These are phyloP conservation scores for Patellifolia procumbens DNA, from an alignment of 179 eudicot genomes.

Conservation along the genomic window DNA sequence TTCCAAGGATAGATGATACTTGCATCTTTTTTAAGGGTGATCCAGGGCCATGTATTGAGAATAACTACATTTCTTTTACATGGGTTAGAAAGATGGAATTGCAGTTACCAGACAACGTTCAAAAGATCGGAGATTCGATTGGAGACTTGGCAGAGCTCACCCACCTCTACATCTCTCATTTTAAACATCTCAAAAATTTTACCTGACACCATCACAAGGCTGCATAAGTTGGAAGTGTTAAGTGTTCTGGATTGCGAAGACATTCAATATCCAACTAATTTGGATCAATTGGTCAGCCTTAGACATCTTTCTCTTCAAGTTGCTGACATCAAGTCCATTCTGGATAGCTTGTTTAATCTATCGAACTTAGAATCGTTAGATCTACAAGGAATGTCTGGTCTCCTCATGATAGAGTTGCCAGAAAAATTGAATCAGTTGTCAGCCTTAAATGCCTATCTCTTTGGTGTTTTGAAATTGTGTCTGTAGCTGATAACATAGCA, in stretches of 20 bases:
- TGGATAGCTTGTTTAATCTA: not conserved
- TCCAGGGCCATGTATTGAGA: too few relatives aligned
- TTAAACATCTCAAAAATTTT: not conserved
- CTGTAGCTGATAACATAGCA: not conserved
- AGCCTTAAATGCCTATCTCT: not conserved
- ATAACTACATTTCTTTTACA: too few relatives aligned
- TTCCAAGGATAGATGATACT: too few relatives aligned
- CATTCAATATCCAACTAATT: not conserved
- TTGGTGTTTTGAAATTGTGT: not conserved
- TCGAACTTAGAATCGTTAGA: not conserved
- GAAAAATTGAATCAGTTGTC: not conserved
- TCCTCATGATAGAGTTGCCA: not conserved
- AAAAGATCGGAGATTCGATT: not conserved
- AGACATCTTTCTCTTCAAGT: not conserved
- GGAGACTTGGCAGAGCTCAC: not conserved
- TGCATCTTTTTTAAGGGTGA: too few relatives aligned
- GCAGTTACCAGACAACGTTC: not conserved
- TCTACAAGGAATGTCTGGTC: not conserved
- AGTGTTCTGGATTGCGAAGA: not conserved
- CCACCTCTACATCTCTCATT: not conserved
- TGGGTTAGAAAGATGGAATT: not conserved
- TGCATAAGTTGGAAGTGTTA: not conserved
- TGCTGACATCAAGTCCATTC: not conserved
- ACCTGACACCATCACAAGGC: not conserved
- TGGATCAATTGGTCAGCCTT: not conserved